Evolutionary conservation across 352 stramenopile species (phyloP), one percentile per base, ranked within the genome.

Genomic region (Globisporangium abappressorium): DNA sequence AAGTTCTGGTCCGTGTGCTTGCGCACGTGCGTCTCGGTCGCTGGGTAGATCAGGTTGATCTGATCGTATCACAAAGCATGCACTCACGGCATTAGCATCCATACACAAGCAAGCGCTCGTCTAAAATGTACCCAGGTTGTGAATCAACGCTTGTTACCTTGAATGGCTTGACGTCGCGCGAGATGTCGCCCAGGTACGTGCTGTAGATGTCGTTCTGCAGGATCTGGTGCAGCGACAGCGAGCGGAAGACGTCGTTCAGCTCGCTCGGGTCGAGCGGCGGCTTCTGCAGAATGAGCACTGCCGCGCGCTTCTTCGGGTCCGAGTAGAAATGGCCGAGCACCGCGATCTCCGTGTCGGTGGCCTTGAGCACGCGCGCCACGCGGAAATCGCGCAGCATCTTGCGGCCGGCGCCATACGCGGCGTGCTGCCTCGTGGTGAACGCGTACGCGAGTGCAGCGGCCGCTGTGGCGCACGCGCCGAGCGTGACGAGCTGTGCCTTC

Each of bases 1-100:
- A 93, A 94, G 33, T 71, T 73, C 71, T 96, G 86, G 66, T 94
- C 85, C 64, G 81, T 89, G 72, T 96, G 87, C 69, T 96, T 96
- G 46, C 75, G 80, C 43, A 95, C 84, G 58, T 96, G 87, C 2
- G 79, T 77, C 36, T 92, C 82, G 0, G 85, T 93, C 60, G 89
- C 89, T 18, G 89, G 89, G 60, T 90, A 87, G 49, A 96, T 95
- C 63, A 96, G 68, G 46, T 91, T 93, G 36, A 95, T 74, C 84
- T 94, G 36, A 20, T 7, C 41, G 4, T n/a, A 47, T 47, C 33
- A 47, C 9, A 60, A 18, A 33, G 11, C 26, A 55, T 36, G 53
- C 58, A 55, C 11, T 5, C 47, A 41, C 20, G 60, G 1, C 54
- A 33, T 24, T n/a, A 47, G 41, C 15, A 47, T 47, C 41, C 5